These are phyloP conservation scores for Vinca minor DNA, from an alignment of 257 asterid species.

Conservation along the genomic window DNA sequence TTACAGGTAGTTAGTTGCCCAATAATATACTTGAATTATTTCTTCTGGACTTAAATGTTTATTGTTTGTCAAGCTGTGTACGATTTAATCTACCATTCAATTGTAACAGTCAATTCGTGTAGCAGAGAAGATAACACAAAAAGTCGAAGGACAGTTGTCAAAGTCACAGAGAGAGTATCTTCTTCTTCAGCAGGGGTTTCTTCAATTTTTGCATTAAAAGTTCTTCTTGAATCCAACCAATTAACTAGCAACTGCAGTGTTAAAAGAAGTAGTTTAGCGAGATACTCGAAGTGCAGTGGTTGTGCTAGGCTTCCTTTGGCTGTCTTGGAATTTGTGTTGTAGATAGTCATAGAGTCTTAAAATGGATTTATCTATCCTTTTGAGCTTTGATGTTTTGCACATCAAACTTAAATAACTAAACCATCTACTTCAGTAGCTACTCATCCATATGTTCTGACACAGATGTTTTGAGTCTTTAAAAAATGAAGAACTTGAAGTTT, in stretches of 20 bases:
- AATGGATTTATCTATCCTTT: not conserved
- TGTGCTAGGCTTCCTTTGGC: not conserved
- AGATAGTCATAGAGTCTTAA: not conserved
- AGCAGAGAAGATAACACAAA: constrained; percentile 95
- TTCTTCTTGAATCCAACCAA: constrained; percentile 2
- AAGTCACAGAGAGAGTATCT: constrained; percentile 98
- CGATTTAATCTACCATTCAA: constrained; percentile 14
- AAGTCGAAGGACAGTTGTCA: constrained; percentile 98
- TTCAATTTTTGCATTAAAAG: not conserved
- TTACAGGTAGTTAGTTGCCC: constrained; percentile 67
- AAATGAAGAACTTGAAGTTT: too few relatives aligned
- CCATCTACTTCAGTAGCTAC: too few relatives aligned
- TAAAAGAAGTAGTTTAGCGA: not conserved
- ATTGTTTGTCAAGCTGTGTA: constrained; percentile 6
- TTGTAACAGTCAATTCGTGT: constrained; percentile 85
- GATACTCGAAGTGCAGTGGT: not conserved
- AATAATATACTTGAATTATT: constrained; percentile 13
- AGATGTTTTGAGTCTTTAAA: too few relatives aligned
- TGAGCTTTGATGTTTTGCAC: too few relatives aligned
- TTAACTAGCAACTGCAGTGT: not conserved
- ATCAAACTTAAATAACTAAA: too few relatives aligned
- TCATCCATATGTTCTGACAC: too few relatives aligned
- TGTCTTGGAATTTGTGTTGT: not conserved
- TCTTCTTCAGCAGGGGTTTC: constrained; percentile 91
- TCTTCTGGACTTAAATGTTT: constrained; percentile 18